A percentile compares a stretch with the other conserved stretches of the same genome.
These are phyloP conservation scores for Tieghemostelium lacteum DNA, from an alignment of 78 protist genomes.

Conservation along the genomic window DNA sequence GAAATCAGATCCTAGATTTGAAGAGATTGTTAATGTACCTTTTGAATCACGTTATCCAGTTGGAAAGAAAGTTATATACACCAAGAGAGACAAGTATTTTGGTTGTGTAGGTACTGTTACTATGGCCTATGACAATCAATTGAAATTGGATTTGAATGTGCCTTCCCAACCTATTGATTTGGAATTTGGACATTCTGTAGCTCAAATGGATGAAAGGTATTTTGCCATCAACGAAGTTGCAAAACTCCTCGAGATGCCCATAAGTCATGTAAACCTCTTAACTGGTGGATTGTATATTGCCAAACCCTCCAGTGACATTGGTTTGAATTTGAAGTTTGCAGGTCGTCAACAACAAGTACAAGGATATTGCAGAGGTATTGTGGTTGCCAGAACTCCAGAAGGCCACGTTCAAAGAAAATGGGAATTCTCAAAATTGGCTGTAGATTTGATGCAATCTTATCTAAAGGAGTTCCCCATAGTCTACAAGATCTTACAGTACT, in stretches of 20 bases:
- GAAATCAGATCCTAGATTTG: conserved; percentile 45
- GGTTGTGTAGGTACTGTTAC: conserved; percentile 47
- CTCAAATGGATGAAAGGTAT: conserved; percentile 5
- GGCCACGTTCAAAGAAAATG: conserved; percentile 1
- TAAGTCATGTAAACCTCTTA: conserved; percentile 1
- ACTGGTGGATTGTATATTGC: conserved; percentile 55
- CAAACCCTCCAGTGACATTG: conserved; percentile 69
- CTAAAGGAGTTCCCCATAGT: conserved; percentile 31
- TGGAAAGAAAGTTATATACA: conserved; percentile 37
- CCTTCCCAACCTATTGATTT: not conserved
- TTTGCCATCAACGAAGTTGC: conserved; percentile 33
- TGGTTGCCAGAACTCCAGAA: not conserved
- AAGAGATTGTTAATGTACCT: conserved; percentile 34
- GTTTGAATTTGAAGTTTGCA: conserved; percentile 61
- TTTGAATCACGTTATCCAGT: conserved; percentile 49
- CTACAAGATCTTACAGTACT: not conserved
- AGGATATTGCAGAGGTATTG: conserved; percentile 59
- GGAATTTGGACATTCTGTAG: conserved; percentile 29
- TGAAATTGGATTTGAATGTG: conserved; percentile 43
- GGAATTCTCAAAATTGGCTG: conserved; percentile 42
- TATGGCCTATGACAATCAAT: conserved; percentile 25
- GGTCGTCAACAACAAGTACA: conserved; percentile 60
- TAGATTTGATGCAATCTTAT: conserved; percentile 29
- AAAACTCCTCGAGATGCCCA: not conserved
- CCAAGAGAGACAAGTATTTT: conserved; percentile 22